Evolutionary conservation across 129 eudicot genomes (phyloP), one percentile per base, ranked within the genome.

Genomic region (Escallonia rubra): DNA sequence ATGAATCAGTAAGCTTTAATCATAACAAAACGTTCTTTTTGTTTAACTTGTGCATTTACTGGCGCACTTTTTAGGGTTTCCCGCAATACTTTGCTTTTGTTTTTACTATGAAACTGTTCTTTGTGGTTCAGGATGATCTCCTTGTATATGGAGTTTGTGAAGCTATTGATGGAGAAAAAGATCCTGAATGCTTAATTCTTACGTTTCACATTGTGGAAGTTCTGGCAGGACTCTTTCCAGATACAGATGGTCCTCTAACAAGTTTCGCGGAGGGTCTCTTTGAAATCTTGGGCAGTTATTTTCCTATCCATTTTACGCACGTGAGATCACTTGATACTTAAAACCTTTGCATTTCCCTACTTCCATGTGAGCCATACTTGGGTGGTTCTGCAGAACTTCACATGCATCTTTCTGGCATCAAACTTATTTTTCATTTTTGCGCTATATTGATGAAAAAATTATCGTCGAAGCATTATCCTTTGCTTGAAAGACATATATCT

Each of bases 281-380:
- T 66, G 93, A 83, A 59, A 84, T 84, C 59, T 63, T 93, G 78
- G 95, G 96, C 63, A 61, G 90, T 67, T 93, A 93, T 77, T 93
- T 89, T 69, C 99, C 98, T 48, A 86, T 93, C 43, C 95, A 87
- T 73, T 89, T 86, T 73, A 93, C 99, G 42, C 99, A 89, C 80
- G 99, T 93, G 65, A 89, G 98, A 16, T 65, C 65, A 60, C 49
- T 69, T 41, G 23, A 15, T 57, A 61, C 63, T 12, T 7, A 23
- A 50, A 5, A 15, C 39, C 54, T 63, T 54, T 59, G 14, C 66
- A 49, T 63, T 64, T 64, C 56, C 41, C 66, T 43, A 58, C 57
- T 66, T 56, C 47, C 34, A 13, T 48, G 16, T 40, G 16, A 6
- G n/a, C 14, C 23, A 41, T 43, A 15, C 50, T 46, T 61, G 42